phyloP scores from a whole-genome alignment of 1,284 basidiomycete genomes.

The Sparassis latifolia region DNA sequence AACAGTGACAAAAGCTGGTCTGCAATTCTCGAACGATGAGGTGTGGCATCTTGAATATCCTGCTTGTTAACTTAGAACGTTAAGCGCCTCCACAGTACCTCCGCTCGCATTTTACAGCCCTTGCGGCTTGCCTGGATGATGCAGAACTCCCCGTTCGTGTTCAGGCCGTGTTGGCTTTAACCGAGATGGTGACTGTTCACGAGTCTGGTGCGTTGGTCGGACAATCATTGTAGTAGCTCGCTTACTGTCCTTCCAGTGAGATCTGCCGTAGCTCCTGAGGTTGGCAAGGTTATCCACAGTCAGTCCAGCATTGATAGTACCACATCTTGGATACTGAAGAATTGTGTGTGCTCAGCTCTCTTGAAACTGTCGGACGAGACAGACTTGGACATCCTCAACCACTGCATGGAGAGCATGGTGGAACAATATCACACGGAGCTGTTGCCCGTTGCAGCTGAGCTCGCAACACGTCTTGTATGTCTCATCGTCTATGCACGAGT shows the following conservation, averaged over 20 bases:
- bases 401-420: constrained; percentile 81
- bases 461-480: constrained; percentile 67
- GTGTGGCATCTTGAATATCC: constrained; percentile 28
- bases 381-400: constrained; percentile 81
- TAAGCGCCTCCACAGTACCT: constrained; percentile 41
- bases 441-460: constrained; percentile 79
- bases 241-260: constrained; percentile 42
- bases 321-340: not conserved
- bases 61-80: not conserved
- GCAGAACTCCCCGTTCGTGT: constrained; percentile 79
- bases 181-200: constrained; percentile 67
- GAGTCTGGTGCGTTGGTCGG: constrained; percentile 44
- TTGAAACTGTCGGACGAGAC: constrained; percentile 87
- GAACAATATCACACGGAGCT: constrained; percentile 82
- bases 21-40: constrained; percentile 62
- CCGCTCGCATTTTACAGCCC: constrained; percentile 54
- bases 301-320: constrained; percentile 14
- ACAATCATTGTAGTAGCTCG: not conserved
- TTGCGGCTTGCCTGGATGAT: constrained; percentile 63
- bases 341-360: constrained; percentile 44
- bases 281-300: constrained; percentile 86
- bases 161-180: constrained; percentile 77
- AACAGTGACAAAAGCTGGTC: constrained; percentile 59
- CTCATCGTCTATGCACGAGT: not conserved
- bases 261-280: constrained; percentile 67